These are phyloP conservation scores for Saccharomyces hybrid DNA, from an alignment of 1,139 yeast species.

Conservation along the genomic window DNA sequence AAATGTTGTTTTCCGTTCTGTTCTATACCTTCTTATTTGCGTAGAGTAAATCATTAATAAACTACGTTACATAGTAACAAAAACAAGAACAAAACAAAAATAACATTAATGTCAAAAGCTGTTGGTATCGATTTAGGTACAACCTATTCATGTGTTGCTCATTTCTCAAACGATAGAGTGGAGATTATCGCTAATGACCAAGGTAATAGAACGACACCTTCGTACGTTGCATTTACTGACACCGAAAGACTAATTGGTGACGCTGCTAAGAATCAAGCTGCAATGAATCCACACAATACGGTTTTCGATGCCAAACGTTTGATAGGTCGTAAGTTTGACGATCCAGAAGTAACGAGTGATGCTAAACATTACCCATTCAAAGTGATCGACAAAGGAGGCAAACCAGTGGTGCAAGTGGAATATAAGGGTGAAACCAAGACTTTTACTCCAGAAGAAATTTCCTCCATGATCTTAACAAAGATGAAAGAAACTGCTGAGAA, in stretches of 20 bases:
- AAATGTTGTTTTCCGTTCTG: not conserved
- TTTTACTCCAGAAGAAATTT: slow-evolving; percentile 60
- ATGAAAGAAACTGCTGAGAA: slow-evolving; percentile 65
- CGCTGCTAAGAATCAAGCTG: slow-evolving; percentile 67
- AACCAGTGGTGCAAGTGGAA: slow-evolving; percentile 56
- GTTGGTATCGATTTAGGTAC: slow-evolving; percentile 84
- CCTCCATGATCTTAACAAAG: slow-evolving; percentile 57
- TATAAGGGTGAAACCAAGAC: slow-evolving; percentile 58
- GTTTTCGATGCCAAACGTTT: slow-evolving; percentile 63
- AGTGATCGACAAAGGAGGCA: slow-evolving; percentile 48
- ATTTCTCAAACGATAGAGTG: slow-evolving; percentile 61
- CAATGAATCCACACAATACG: slow-evolving; percentile 59
- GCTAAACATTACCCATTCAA: slow-evolving; percentile 60
- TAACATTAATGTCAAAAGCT: slow-evolving; percentile 49
- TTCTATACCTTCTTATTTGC: not conserved
- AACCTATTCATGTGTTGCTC: slow-evolving; percentile 78
- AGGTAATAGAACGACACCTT: slow-evolving; percentile 67
- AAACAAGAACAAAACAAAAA: slow-evolving; percentile 8
- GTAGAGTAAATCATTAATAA: not conserved
- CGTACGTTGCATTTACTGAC: slow-evolving; percentile 62
- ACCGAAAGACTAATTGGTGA: slow-evolving; percentile 64
- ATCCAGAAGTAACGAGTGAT: slow-evolving; percentile 50
- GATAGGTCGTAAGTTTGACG: slow-evolving; percentile 58
- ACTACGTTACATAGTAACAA: not conserved
- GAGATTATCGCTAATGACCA: slow-evolving; percentile 66